These are phyloP conservation scores for Colletotrichum lindemuthianum DNA, from an alignment of 2,329 filamentous ascomycete genomes.

Conservation along the genomic window DNA sequence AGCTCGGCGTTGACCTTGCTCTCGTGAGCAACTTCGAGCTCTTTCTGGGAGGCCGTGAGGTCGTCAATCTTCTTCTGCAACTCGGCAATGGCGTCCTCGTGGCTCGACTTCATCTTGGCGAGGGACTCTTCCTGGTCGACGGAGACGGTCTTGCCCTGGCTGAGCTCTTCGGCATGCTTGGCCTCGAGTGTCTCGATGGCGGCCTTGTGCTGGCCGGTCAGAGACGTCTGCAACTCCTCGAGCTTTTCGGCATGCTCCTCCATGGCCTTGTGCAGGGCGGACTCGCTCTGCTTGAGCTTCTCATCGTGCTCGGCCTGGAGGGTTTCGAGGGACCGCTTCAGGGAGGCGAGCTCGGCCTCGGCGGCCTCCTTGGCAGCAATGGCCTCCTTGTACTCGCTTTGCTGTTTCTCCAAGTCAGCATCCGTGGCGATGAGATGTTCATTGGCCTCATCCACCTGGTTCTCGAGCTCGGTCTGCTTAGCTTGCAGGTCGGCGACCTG, in stretches of 20 bases:
- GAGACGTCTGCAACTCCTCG: conserved; percentile 58
- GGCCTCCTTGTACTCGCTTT: conserved; percentile 59
- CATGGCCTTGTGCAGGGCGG: conserved; percentile 49
- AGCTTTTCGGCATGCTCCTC: conserved; percentile 62
- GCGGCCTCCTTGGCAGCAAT: conserved; percentile 59
- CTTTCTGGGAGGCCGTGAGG: conserved; percentile 57
- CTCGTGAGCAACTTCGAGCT: conserved; percentile 56
- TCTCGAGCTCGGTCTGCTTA: conserved; percentile 58
- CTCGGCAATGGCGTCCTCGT: conserved; percentile 58
- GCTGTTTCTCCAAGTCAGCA: conserved; percentile 60
- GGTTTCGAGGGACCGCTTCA: conserved; percentile 62
- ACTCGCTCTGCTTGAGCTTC: conserved; percentile 50
- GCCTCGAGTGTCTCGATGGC: conserved; percentile 61
- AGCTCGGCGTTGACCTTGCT: conserved; percentile 56
- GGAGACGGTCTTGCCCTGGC: conserved; percentile 55
- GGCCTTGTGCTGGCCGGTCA: conserved; percentile 61
- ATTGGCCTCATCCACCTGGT: conserved; percentile 58
- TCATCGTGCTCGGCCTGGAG: conserved; percentile 53
- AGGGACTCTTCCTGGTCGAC: conserved; percentile 60
- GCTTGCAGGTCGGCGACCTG: conserved; percentile 60
- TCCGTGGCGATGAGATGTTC: conserved; percentile 63
- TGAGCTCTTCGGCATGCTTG: conserved; percentile 63
- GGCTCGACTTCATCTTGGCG: conserved; percentile 59
- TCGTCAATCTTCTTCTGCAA: conserved; percentile 67
- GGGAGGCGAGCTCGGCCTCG: conserved; percentile 56